phyloP scores from a whole-genome alignment of 2,329 filamentous ascomycete genomes.

The Cercospora sp. region DNA sequence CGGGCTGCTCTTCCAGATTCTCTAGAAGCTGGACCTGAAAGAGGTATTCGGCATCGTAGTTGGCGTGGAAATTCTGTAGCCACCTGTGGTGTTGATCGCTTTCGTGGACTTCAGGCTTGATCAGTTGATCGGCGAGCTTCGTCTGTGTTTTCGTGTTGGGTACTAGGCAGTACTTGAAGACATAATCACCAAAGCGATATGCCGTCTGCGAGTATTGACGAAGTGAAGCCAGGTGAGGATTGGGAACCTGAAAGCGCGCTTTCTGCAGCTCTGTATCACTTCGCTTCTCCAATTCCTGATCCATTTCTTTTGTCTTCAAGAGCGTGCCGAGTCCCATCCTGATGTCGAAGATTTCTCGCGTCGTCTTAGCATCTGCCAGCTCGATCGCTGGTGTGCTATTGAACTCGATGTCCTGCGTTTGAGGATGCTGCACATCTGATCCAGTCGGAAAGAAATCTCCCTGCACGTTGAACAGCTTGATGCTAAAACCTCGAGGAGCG shows the following conservation, averaged over 20 bases:
- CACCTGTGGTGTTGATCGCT: constrained; percentile 44
- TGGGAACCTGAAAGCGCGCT: constrained; percentile 43
- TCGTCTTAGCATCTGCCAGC: constrained; percentile 49
- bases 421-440: constrained; percentile 33
- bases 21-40: constrained; percentile 52
- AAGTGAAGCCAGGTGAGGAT: constrained; percentile 44
- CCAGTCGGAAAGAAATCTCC: constrained; percentile 46
- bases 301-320: constrained; percentile 42
- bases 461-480: constrained; percentile 54
- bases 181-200: constrained; percentile 51
- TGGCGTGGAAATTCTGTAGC: constrained; percentile 44
- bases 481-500: constrained; percentile 50
- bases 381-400: constrained; percentile 53
- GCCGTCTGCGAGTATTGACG: constrained; percentile 50
- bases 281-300: constrained; percentile 44
- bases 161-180: constrained; percentile 51
- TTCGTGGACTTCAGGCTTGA: constrained; percentile 39
- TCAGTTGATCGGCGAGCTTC: constrained; percentile 43
- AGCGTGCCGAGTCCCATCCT: constrained; percentile 42
- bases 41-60: constrained; percentile 45
- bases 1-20: constrained; percentile 49
- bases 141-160: constrained; percentile 46
- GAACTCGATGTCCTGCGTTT: constrained; percentile 51
- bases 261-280: constrained; percentile 44
- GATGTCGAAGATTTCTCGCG: constrained; percentile 47